A percentile compares a stretch with the other conserved stretches of the same genome.
Conservation (phyloP, 148 eudicot genomes). For the Fagopyrum tataricum region DNA sequence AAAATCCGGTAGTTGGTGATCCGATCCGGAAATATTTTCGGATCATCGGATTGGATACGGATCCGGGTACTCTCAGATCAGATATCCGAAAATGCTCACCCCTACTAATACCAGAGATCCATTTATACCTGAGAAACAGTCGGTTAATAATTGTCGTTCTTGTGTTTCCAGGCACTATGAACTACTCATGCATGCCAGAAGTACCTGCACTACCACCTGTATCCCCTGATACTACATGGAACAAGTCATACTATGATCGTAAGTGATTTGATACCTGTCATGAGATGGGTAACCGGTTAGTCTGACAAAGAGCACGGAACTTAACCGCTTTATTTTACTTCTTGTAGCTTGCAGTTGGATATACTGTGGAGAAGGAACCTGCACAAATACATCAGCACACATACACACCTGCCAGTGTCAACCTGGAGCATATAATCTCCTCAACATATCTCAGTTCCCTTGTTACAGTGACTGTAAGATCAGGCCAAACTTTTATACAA, state of each 20-base stretch:
- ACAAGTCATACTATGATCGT: constrained; percentile 52
- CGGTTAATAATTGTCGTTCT: not conserved
- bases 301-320: not conserved
- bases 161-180: constrained; percentile 42
- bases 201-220: constrained; percentile 47
- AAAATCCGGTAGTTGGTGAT: no score
- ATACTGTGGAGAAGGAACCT: constrained; percentile 73
- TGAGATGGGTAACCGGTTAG: no score
- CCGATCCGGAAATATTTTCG: no score
- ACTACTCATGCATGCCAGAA: constrained; percentile 72
- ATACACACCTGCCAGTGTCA: constrained; percentile 56
- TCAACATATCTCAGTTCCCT: constrained; percentile 52
- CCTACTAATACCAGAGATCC: no score
- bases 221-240: constrained; percentile 36
- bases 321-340: not conserved
- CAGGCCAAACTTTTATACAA: not conserved
- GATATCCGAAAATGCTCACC: no score
- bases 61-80: no score
- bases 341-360: constrained; percentile 61
- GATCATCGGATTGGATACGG: no score
- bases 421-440: constrained; percentile 45
- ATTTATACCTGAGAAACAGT: not conserved
- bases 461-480: constrained; percentile 67
- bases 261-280: constrained; percentile 11
- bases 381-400: constrained; percentile 37